Percentiles rank a stretch among this genome's conserved stretches.
phyloP scores from a whole-genome alignment of 441 rosid genomes.

The Theobroma grandiflorum region DNA sequence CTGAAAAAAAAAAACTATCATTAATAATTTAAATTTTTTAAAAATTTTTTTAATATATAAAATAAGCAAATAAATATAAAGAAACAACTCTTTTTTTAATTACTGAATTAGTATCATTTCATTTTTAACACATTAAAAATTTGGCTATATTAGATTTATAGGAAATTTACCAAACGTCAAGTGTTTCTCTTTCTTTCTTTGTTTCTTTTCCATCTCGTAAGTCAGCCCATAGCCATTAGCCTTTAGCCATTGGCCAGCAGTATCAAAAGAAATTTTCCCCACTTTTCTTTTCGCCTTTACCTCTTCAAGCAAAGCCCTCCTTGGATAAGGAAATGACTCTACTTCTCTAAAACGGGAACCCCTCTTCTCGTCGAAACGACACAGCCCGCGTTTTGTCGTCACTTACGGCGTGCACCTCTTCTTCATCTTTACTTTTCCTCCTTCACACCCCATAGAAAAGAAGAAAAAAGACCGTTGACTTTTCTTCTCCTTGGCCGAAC shows the following conservation, averaged over 20 bases:
- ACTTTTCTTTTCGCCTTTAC: not conserved
- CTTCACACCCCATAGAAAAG: not conserved
- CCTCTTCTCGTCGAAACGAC: not conserved
- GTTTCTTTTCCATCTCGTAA: not conserved
- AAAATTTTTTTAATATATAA: too few species aligned
- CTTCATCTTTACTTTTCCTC: constrained; percentile 2
- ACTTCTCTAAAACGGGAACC: not conserved
- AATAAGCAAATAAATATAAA: too few species aligned
- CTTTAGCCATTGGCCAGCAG: too few species aligned
- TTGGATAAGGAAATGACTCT: not conserved
- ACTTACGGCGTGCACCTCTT: not conserved
- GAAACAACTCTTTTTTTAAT: too few species aligned
- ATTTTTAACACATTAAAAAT: too few species aligned
- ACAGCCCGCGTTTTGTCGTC: not conserved
- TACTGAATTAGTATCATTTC: too few species aligned
- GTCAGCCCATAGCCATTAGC: not conserved
- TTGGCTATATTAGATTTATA: too few species aligned
- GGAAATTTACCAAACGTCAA: too few species aligned
- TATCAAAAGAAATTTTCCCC: not conserved
- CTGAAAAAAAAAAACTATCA: too few species aligned
- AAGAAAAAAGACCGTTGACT: constrained; percentile 43
- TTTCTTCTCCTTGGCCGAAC: not conserved
- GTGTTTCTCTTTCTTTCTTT: too few species aligned
- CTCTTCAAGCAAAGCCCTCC: not conserved
- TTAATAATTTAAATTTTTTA: too few species aligned